These are phyloP conservation scores for Beta vulgaris DNA, from an alignment of 148 eudicot genomes.

Conservation along the genomic window DNA sequence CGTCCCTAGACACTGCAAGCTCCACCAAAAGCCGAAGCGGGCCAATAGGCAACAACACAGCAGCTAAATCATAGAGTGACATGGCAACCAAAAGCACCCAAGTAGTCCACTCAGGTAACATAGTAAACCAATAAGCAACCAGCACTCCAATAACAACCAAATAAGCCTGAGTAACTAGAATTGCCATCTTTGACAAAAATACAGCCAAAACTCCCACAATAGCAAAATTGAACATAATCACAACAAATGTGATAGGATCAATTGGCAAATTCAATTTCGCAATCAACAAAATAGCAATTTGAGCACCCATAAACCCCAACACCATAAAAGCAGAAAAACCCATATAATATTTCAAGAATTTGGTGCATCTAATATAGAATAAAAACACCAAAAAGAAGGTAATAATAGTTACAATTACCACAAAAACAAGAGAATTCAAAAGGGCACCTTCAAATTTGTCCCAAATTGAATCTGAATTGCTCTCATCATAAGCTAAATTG, in stretches of 20 bases:
- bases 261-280: conserved; percentile 42
- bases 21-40: conserved; percentile 88
- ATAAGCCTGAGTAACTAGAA: conserved; percentile 69
- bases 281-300: conserved; percentile 48
- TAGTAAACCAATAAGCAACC: conserved; percentile 95
- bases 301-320: conserved; percentile 83
- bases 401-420: conserved; percentile 59
- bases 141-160: conserved; percentile 83
- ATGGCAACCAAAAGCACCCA: conserved; percentile 91
- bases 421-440: conserved; percentile 79
- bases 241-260: conserved; percentile 55
- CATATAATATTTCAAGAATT: conserved; percentile 87
- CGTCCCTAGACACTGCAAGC: conserved; percentile 87
- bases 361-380: conserved; percentile 76
- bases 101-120: conserved; percentile 97
- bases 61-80: conserved; percentile 90
- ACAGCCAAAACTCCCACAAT: conserved; percentile 84
- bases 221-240: conserved; percentile 66
- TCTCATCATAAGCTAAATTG: conserved; percentile 68
- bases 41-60: conserved; percentile 89
- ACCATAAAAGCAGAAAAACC: conserved; percentile 83
- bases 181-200: conserved; percentile 66
- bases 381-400: conserved; percentile 78
- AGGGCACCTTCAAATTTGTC: conserved; percentile 89
- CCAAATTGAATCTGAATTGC: conserved; percentile 62